Evolutionary conservation across 148 eudicot genomes (phyloP).

Genomic region (Fallopia convolvulus): DNA sequence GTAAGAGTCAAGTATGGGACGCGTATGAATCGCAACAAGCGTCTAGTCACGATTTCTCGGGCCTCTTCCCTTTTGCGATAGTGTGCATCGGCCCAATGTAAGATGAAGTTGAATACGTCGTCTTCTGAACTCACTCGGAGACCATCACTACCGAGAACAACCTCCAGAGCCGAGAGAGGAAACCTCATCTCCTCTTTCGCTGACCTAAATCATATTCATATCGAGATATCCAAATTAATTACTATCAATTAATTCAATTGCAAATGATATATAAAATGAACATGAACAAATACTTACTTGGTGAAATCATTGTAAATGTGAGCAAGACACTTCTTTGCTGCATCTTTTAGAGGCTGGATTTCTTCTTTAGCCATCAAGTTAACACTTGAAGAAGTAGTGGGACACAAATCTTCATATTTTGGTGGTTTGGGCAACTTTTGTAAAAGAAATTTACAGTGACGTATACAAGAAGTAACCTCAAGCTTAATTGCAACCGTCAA

Average conservation of each 20-base stretch:
- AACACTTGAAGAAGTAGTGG: slow-evolving; percentile 66
- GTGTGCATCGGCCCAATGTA: slow-evolving; percentile 64
- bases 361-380: slow-evolving; percentile 51
- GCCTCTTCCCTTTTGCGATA: slow-evolving; percentile 68
- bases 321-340: slow-evolving; percentile 68
- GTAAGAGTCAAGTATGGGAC: slow-evolving; percentile 54
- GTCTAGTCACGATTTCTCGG: slow-evolving; percentile 51
- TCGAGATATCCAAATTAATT: no score
- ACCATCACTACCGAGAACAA: slow-evolving; percentile 63
- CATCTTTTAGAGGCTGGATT: slow-evolving; percentile 67
- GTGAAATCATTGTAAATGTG: slow-evolving; percentile 53
- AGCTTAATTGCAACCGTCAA: slow-evolving; percentile 74
- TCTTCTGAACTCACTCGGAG: slow-evolving; percentile 64
- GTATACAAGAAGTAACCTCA: slow-evolving; percentile 74
- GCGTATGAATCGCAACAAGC: slow-evolving; percentile 56
- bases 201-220: slow-evolving; percentile 13
- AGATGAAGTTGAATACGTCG: slow-evolving; percentile 61
- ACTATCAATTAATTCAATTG: no score
- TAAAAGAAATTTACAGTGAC: slow-evolving; percentile 20
- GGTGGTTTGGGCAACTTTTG: slow-evolving; percentile 58
- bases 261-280: not conserved
- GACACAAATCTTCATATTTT: slow-evolving; percentile 48
- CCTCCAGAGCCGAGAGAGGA: slow-evolving; percentile 78
- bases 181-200: slow-evolving; percentile 63
- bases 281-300: slow-evolving; percentile 30